Percentiles rank a stretch among this genome's conserved stretches.
Conservation (phyloP, 108 stramenopile species). For the Bacterosira constricta region DNA sequence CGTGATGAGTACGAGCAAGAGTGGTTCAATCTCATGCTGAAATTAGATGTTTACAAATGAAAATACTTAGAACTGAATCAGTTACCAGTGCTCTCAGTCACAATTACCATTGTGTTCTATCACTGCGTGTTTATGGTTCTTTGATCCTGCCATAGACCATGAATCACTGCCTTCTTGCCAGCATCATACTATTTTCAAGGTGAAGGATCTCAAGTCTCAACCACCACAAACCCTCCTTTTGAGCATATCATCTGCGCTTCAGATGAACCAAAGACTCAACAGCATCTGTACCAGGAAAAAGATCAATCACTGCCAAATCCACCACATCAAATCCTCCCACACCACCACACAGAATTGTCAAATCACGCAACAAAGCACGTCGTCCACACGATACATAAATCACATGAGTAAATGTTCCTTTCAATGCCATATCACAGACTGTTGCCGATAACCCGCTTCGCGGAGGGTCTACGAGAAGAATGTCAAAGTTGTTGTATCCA, state of each 20-base stretch:
- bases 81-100: too few relatives aligned
- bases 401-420: conserved; percentile 58
- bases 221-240: too few relatives aligned
- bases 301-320: conserved; percentile 62
- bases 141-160: too few relatives aligned
- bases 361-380: conserved; percentile 67
- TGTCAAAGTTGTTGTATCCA: conserved; percentile 48
- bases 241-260: conserved; percentile 19
- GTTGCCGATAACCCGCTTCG: conserved; percentile 55
- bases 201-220: too few relatives aligned
- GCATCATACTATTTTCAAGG: too few relatives aligned
- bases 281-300: conserved; percentile 77
- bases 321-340: conserved; percentile 52
- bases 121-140: too few relatives aligned
- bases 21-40: too few relatives aligned
- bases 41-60: too few relatives aligned
- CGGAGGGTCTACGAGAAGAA: conserved; percentile 81
- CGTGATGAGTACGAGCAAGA: too few relatives aligned
- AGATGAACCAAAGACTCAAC: conserved; percentile 79
- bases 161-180: too few relatives aligned
- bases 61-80: too few relatives aligned
- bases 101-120: too few relatives aligned
- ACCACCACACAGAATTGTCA: conserved; percentile 50
- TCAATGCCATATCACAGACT: conserved; percentile 68
- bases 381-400: conserved; percentile 77